Conservation (phyloP, 139 green algal genomes). For the Pycnococcus provasolii region DNA sequence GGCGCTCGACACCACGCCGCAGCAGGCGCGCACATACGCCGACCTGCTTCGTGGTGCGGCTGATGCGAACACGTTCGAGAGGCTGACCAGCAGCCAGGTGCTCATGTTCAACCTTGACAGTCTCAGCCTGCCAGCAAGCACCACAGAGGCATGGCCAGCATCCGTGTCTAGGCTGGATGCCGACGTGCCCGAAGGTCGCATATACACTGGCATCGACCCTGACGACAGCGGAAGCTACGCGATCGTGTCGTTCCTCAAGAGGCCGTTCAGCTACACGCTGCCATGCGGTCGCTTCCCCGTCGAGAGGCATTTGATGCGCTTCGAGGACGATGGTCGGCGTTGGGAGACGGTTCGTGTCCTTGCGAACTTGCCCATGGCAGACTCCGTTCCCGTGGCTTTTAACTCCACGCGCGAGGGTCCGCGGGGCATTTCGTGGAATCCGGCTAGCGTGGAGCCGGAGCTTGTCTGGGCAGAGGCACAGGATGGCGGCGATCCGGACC, state of each 20-base stretch:
- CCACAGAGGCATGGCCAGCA: not conserved
- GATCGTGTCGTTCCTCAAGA: constrained; percentile 70
- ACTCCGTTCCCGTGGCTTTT: constrained; percentile 90
- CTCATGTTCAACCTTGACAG: not conserved
- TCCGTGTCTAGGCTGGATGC: not conserved
- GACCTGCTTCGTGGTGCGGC: constrained; percentile 64
- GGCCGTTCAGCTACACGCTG: constrained; percentile 78
- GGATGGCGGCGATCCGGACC: constrained; percentile 35
- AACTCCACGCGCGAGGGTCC: constrained; percentile 66
- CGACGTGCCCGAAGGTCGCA: constrained; percentile 35
- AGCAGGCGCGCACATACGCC: constrained; percentile 77
- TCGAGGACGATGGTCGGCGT: constrained; percentile 6
- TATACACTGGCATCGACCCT: constrained; percentile 70
- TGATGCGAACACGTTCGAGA: constrained; percentile 18
- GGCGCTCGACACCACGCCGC: no score
- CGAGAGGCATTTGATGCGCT: constrained; percentile 58
- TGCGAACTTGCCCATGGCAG: constrained; percentile 70
- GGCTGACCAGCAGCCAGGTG: not conserved
- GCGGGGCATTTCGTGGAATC: constrained; percentile 70
- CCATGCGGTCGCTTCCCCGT: constrained; percentile 71
- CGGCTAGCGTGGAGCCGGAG: constrained; percentile 60
- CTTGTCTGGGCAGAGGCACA: constrained; percentile 75
- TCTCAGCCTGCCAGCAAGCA: not conserved
- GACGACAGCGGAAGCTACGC: constrained; percentile 75
- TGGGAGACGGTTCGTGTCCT: constrained; percentile 56